phyloP scores from a whole-genome alignment of 2,329 filamentous ascomycete species.

The Paracorniculantispora psalliotae region DNA sequence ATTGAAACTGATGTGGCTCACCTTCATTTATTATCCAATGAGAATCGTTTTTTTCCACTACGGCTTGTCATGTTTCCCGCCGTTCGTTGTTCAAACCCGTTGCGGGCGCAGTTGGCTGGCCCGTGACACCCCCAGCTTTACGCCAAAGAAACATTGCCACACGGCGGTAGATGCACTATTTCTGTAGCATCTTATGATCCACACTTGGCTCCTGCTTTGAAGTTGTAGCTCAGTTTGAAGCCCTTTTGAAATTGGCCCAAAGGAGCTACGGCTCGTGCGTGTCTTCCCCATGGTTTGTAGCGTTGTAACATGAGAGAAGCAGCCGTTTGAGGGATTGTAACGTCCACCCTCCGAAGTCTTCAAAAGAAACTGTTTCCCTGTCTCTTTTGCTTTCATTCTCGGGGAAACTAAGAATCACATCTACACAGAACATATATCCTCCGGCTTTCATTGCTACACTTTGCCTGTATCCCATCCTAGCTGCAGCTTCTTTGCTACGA shows the following conservation, averaged over 20 bases:
- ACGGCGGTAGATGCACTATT: slow-evolving; percentile 6
- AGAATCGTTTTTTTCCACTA: neutral
- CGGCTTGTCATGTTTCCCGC: slow-evolving; percentile 1
- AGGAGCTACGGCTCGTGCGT: slow-evolving; percentile 7
- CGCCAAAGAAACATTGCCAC: slow-evolving; percentile 6
- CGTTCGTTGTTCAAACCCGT: slow-evolving; percentile 7
- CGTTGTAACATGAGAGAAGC: slow-evolving; percentile 1
- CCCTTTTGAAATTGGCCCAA: neutral
- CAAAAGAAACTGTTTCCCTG: neutral
- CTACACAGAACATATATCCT: no score
- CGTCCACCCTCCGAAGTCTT: neutral
- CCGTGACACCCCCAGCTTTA: slow-evolving; percentile 11
- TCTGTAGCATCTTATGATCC: slow-evolving; percentile 2
- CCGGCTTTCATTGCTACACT: no score
- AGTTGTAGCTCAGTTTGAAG: neutral
- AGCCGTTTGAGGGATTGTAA: neutral
- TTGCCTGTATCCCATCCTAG: no score
- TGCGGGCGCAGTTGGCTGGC: slow-evolving; percentile 14
- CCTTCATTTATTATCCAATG: neutral
- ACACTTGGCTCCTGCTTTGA: neutral
- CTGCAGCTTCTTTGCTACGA: neutral
- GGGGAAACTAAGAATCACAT: neutral
- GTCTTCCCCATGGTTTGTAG: neutral
- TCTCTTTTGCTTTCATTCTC: neutral
- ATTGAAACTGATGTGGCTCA: slow-evolving; percentile 5